phyloP scores from a whole-genome alignment of 164 flowering plant genomes.

The Liriodendron chinense region DNA sequence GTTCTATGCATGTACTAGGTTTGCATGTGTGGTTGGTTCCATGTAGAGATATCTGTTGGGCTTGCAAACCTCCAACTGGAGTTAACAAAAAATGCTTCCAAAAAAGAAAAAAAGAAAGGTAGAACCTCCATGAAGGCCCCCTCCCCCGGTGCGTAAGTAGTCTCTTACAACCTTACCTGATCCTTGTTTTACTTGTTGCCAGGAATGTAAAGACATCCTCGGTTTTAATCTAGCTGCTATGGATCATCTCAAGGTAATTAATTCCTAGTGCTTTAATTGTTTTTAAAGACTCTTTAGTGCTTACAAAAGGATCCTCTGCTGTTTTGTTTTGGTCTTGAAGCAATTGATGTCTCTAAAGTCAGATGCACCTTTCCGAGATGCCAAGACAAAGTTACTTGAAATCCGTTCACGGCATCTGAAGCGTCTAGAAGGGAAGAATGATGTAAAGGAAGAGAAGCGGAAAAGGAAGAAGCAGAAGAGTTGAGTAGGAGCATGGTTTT shows the following conservation, averaged over 20 bases:
- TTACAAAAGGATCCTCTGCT: not conserved
- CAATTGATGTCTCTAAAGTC: conserved; percentile 81
- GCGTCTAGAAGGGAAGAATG: conserved; percentile 46
- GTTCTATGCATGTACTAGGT: too few relatives aligned
- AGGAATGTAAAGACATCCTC: conserved; percentile 88
- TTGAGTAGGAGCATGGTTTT: conserved; percentile 4
- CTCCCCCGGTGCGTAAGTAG: not conserved
- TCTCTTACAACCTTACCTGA: not conserved
- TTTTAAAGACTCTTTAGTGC: too few relatives aligned
- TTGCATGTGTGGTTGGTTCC: too few relatives aligned
- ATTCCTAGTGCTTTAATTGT: not conserved
- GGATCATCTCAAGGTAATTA: conserved; percentile 84
- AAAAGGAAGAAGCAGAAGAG: conserved; percentile 71
- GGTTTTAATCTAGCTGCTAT: conserved; percentile 97
- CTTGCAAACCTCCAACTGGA: too few relatives aligned
- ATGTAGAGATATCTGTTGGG: too few relatives aligned
- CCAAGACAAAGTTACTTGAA: conserved; percentile 68
- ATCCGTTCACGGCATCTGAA: conserved; percentile 57
- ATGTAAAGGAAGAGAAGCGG: conserved; percentile 38
- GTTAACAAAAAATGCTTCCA: too few relatives aligned
- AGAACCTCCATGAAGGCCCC: not conserved
- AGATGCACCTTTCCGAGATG: conserved; percentile 82
- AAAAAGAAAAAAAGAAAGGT: not conserved
- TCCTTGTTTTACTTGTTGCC: conserved; percentile 20
- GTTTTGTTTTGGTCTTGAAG: conserved; percentile 36